Conservation (phyloP, 2,329 filamentous ascomycete species). For the Myriosclerotinia curreyana region DNA sequence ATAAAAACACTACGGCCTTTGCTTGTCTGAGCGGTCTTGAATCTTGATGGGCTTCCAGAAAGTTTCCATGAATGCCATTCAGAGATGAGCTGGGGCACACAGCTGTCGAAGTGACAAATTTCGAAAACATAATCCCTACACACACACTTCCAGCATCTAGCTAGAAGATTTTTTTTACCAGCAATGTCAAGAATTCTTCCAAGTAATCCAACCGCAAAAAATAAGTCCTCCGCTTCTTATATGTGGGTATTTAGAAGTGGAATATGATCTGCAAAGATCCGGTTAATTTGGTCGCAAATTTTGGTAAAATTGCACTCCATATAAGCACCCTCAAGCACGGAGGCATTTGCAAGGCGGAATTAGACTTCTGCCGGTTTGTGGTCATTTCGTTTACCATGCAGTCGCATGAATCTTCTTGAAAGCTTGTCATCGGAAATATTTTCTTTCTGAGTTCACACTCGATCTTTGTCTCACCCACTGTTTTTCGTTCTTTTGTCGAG, state of each 20-base stretch:
- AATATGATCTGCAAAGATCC: slow-evolving; percentile 6
- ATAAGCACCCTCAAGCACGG: too few species aligned
- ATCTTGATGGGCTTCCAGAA: background rate
- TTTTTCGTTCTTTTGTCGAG: background rate
- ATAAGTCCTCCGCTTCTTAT: background rate
- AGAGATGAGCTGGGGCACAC: slow-evolving; percentile 5
- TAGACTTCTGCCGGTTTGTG: background rate
- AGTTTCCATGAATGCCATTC: background rate
- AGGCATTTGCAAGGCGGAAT: slow-evolving; percentile 2
- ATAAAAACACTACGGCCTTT: background rate
- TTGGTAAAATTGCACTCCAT: background rate
- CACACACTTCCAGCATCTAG: background rate
- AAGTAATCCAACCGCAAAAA: too few species aligned
- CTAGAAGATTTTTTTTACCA: background rate
- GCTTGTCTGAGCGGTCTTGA: background rate
- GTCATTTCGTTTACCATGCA: slow-evolving; percentile 1
- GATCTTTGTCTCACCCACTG: slow-evolving; percentile 6
- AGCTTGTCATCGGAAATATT: background rate
- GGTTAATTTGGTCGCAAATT: background rate
- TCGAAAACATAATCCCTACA: background rate
- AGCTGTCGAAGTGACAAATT: slow-evolving; percentile 1
- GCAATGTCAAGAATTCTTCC: background rate
- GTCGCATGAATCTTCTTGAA: slow-evolving; percentile 7
- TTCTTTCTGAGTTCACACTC: background rate
- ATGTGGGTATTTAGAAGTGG: slow-evolving; percentile 1